Evolutionary conservation across 1,284 basidiomycete species (phyloP).

Genomic region (Irpex sp.): DNA sequence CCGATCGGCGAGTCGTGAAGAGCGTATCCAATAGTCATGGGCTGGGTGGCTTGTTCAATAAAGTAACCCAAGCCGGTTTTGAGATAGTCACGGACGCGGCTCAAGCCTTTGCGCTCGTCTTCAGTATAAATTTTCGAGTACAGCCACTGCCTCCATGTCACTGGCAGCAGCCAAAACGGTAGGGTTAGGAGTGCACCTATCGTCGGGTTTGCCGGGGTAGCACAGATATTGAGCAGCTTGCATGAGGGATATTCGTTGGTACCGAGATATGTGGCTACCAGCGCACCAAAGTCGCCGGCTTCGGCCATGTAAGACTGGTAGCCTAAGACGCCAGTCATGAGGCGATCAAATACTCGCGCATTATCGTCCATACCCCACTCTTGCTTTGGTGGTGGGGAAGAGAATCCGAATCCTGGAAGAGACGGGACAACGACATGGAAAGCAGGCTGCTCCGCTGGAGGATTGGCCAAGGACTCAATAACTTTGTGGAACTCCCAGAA

Average conservation of each 20-base stretch:
- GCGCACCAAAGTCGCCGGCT: conserved; percentile 13
- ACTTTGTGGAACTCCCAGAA: conserved; percentile 17
- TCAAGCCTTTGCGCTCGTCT: conserved; percentile 9
- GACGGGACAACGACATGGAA: conserved; percentile 19
- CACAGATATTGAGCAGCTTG: conserved; percentile 12
- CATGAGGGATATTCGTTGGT: conserved; percentile 12
- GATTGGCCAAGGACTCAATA: conserved; percentile 9
- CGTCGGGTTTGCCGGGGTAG: conserved; percentile 2
- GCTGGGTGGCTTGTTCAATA: conserved; percentile 11
- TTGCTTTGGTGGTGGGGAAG: conserved; percentile 13
- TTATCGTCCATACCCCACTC: conserved; percentile 15
- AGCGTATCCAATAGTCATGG: conserved; percentile 8
- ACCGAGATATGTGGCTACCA: conserved; percentile 6
- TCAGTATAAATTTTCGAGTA: conserved; percentile 14
- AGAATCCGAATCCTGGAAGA: conserved; percentile 19
- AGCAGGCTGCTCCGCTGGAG: conserved; percentile 15
- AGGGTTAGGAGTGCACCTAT: conserved; percentile 11
- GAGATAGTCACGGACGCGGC: conserved; percentile 4
- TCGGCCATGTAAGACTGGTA: conserved; percentile 15
- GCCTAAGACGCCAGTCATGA: conserved; percentile 17
- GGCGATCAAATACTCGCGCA: conserved; percentile 14
- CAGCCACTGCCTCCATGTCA: conserved; percentile 13
- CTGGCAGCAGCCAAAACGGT: conserved; percentile 13
- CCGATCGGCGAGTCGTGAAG: conserved; percentile 12
- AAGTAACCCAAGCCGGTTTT: conserved; percentile 4